These are phyloP conservation scores for Kluyveromyces sp. DNA, from an alignment of 1,139 yeast genomes.

Conservation along the genomic window DNA sequence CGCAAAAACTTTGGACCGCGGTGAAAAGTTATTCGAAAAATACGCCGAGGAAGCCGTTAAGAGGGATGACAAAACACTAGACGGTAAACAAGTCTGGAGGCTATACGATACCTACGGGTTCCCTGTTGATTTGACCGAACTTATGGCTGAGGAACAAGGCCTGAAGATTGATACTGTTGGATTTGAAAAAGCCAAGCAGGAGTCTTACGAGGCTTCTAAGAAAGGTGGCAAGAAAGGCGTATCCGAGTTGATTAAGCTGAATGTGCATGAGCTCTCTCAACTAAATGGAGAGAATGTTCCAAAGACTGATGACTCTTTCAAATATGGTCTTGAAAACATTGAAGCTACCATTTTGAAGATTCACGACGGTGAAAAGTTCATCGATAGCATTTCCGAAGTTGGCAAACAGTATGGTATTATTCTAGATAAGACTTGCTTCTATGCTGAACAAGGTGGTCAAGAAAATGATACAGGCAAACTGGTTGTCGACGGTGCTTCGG, in stretches of 20 bases:
- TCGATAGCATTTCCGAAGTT: constrained; percentile 38
- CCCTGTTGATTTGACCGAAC: constrained; percentile 95
- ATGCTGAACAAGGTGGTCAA: constrained; percentile 99
- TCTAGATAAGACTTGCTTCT: constrained; percentile 85
- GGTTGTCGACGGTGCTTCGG: constrained; percentile 79
- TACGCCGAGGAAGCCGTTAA: constrained; percentile 79
- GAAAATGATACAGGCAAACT: constrained; percentile 91
- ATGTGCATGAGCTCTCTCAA: constrained; percentile 79
- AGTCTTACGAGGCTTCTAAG: constrained; percentile 90
- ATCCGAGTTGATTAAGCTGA: constrained; percentile 60
- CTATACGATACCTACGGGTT: constrained; percentile 98
- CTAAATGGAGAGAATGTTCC: constrained; percentile 54
- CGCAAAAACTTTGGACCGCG: constrained; percentile 93
- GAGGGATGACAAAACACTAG: constrained; percentile 65
- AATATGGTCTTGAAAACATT: constrained; percentile 60
- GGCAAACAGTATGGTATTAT: constrained; percentile 67
- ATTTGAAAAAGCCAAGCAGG: constrained; percentile 82
- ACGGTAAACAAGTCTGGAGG: constrained; percentile 97
- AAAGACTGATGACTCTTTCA: constrained; percentile 74
- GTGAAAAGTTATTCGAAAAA: constrained; percentile 92
- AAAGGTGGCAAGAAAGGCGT: constrained; percentile 69
- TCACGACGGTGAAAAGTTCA: constrained; percentile 61
- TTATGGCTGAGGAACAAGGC: constrained; percentile 99
- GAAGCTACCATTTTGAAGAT: constrained; percentile 63
- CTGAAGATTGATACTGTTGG: constrained; percentile 85